Percentiles rank a stretch among this genome's conserved stretches.
phyloP scores from a whole-genome alignment of 345 rosid species.

The Noccaea bulbosa region DNA sequence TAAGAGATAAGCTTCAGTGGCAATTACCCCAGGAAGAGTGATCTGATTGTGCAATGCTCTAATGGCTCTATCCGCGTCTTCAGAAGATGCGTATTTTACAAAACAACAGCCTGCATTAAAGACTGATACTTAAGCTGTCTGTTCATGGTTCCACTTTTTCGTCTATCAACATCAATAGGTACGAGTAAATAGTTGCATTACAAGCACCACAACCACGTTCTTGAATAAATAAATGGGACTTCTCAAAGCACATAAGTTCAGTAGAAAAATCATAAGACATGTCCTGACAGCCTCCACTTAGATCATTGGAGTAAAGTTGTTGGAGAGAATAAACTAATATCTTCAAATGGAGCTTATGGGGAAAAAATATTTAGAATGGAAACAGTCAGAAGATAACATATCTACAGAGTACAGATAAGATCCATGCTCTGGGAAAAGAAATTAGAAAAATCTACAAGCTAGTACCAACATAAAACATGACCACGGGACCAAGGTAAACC shows the following conservation, averaged over 20 bases:
- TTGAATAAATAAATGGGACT: constrained; percentile 24
- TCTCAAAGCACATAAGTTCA: constrained; percentile 19
- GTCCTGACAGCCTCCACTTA: constrained; percentile 34
- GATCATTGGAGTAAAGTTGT: constrained; percentile 28
- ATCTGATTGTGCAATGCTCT: constrained; percentile 92
- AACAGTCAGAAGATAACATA: constrained; percentile 11
- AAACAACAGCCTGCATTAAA: constrained; percentile 96
- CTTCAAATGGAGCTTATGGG: constrained; percentile 11
- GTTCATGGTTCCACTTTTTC: constrained; percentile 40
- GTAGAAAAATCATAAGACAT: constrained; percentile 15
- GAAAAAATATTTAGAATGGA: not conserved
- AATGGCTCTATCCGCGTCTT: constrained; percentile 96
- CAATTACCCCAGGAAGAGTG: constrained; percentile 91
- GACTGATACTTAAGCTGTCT: constrained; percentile 50
- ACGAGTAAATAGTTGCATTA: constrained; percentile 28
- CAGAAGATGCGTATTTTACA: constrained; percentile 88
- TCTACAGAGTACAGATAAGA: constrained; percentile 8
- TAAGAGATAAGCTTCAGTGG: constrained; percentile 19
- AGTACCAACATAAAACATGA: constrained; percentile 1
- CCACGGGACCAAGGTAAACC: constrained; percentile 9
- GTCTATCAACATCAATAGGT: constrained; percentile 29
- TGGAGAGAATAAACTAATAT: constrained; percentile 29
- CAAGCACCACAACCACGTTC: constrained; percentile 20
- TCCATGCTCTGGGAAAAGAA: constrained; percentile 9
- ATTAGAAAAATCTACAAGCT: not conserved